Base-by-base conservation (phyloP, 495 filamentous ascomycete genomes). In the Neurospora sp. region DNA sequence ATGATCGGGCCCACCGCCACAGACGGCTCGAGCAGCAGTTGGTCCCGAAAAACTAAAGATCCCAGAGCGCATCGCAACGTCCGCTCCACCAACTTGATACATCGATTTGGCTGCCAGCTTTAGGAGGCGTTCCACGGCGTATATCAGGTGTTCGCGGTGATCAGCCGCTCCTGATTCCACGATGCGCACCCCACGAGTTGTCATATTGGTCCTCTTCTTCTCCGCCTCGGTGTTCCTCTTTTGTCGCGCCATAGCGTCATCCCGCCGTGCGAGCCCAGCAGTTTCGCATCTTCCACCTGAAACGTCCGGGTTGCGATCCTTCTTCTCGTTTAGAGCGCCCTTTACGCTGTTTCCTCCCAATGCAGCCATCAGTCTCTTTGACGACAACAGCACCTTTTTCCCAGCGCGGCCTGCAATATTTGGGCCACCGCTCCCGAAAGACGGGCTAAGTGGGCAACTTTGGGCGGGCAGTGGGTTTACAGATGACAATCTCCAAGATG, bases 311-410 rank as follows among this genome's bases (percentile, higher is more conserved):
- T 80, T 84, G 70, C 76, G 78, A 69, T 76, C 79, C 38, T 76
- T 86, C 74, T 85, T 87, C 75, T 85, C 84, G 44, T 86, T 87
- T 75, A 79, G 79, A 68, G 74, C 84, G 8, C 86, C 86, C 6
- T 87, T 87, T 53, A 92, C 93, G 8, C 89, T 99, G 8, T 99
- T 99, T 79, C 94, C 96, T 14, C 93, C 94, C 4, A 96, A 93
- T 72, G 96, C 96, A 39, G 91, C 96, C 73, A 97, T 99, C 79
- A 97, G 93, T 75, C 90, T 99, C 53, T 97, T 93, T 73, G 94
- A 99, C 82, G 96, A 99, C 80, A 98, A 98, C 79, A 97, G 93
- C 48, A 99, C 96, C 6, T 97, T 95, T 75, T 99, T 99, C 82
- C 83, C 96, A 22, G 94, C 96, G 65, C 87, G 96, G 44, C 96